Evolutionary conservation across 2,329 filamentous ascomycete genomes (phyloP).

Genomic region (Aspergillus vadensis): DNA sequence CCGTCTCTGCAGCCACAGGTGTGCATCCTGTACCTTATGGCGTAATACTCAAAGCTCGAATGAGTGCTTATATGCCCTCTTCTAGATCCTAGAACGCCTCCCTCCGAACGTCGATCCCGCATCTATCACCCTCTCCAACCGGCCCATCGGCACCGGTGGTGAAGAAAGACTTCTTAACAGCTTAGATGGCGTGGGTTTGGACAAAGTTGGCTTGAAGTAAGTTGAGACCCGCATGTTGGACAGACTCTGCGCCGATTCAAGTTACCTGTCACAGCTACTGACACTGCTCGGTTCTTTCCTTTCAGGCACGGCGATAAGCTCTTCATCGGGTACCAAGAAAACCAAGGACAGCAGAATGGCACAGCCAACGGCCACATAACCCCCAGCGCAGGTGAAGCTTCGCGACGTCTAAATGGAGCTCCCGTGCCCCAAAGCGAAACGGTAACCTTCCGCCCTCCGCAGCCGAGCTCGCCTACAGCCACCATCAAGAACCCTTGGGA

Average conservation of each 20-base stretch:
- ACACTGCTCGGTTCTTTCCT: slow-evolving; percentile 17
- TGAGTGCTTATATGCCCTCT: slow-evolving; percentile 13
- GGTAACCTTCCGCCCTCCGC: slow-evolving; percentile 62
- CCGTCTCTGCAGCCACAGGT: slow-evolving; percentile 54
- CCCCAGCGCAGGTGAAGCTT: slow-evolving; percentile 22
- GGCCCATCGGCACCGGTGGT: slow-evolving; percentile 57
- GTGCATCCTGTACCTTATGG: slow-evolving; percentile 2
- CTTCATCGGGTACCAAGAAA: slow-evolving; percentile 77
- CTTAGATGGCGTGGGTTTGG: slow-evolving; percentile 58
- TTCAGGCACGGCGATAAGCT: slow-evolving; percentile 85
- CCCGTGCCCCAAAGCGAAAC: slow-evolving; percentile 55
- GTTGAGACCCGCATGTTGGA: slow-evolving; percentile 15
- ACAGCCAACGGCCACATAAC: slow-evolving; percentile 28
- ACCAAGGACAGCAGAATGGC: slow-evolving; percentile 54
- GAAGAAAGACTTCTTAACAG: slow-evolving; percentile 56
- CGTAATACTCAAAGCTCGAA: background rate
- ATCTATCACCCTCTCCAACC: slow-evolving; percentile 62
- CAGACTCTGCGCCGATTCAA: background rate
- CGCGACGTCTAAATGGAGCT: slow-evolving; percentile 42
- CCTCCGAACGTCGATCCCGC: slow-evolving; percentile 57
- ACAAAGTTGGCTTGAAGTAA: slow-evolving; percentile 60
- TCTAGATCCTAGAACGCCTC: slow-evolving; percentile 60
- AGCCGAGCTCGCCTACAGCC: slow-evolving; percentile 57
- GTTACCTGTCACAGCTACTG: slow-evolving; percentile 14
- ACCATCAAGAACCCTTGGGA: slow-evolving; percentile 91